Base-by-base conservation (phyloP, 148 eudicot species). In the Camellia granthamiana region DNA sequence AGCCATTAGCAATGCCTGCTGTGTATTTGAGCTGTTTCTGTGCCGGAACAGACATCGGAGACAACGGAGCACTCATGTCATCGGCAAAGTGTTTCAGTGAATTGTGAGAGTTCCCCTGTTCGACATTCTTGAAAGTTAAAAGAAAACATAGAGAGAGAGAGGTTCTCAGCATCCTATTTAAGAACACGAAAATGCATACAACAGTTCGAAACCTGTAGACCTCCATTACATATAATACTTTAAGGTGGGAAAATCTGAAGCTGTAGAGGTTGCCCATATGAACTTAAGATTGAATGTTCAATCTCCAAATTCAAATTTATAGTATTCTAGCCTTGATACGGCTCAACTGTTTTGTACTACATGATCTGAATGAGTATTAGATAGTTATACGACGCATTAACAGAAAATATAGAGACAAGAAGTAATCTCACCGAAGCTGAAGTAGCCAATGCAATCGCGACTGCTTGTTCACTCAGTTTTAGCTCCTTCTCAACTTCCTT, bases 401-500 rank as follows among this genome's bases (percentile, higher is more conserved):
- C 68, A 52, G 7, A 16, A 62, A 44, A 72, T 44, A 49, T 74
- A 38, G 52, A 54, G 15, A 62, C 6, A 6, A 44, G 51, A 69
- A 79, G 74, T 76, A 54, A 80, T 78, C 91, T 84, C 77, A 93
- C 97, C 80, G 90, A 83, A 78, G 90, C 91, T 77, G 94, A 86
- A 68, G 91, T 81, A 41, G 94, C 84, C 86, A 90, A 86, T 79
- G 95, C 93, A 78, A 82, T 87, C 21, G 95, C 87, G 75, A 83
- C 87, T 81, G 88, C 91, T 85, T 96, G 97, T 84, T 96, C 99
- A 84, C 94, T 92, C 82, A 87, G 64, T 82, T 91, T 96, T 46
- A 96, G 93, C 88, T 93, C 99, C 90, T 92, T 92, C 86, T 96
- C 98, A 54, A 85, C 91, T 84, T 94, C 99, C 83, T 90, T 96